Percentiles rank a stretch among this genome's conserved stretches.
phyloP scores from a whole-genome alignment of 345 rosid species.

The Eucalyptus virginea region DNA sequence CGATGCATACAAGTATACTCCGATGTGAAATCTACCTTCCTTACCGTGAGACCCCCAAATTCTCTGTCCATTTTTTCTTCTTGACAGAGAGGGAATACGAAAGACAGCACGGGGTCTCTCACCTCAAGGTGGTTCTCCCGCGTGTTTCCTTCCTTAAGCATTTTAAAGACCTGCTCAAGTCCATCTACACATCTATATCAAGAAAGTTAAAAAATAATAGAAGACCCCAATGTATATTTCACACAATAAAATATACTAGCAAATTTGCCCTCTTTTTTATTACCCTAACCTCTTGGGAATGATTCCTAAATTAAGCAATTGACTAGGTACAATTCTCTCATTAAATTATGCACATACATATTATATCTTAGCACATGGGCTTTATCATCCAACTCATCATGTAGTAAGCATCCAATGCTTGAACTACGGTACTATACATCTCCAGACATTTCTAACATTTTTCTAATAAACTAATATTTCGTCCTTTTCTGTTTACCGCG shows the following conservation, averaged over 20 bases:
- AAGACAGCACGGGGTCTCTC: rapidly evolving
- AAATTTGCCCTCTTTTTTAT: background rate
- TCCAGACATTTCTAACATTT: background rate
- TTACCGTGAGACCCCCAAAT: too few relatives aligned
- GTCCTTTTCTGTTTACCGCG: background rate
- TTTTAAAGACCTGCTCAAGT: too few relatives aligned
- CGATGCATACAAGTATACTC: too few relatives aligned
- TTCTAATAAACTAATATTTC: background rate
- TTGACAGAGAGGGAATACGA: rapidly evolving
- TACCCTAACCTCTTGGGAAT: background rate
- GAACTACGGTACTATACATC: background rate
- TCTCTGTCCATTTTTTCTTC: too few relatives aligned
- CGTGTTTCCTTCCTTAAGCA: too few relatives aligned
- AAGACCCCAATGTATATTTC: background rate
- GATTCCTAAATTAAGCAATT: background rate
- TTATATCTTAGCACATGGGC: background rate
- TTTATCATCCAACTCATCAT: background rate
- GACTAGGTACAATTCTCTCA: background rate
- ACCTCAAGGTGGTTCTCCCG: rapidly evolving
- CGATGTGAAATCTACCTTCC: rapidly evolving
- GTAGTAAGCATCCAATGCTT: background rate
- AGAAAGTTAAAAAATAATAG: background rate
- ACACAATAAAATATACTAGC: background rate
- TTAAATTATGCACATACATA: background rate
- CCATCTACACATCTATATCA: background rate